Base-by-base conservation (phyloP, 352 stramenopile genomes). In the Phytophthora ohioensis region DNA sequence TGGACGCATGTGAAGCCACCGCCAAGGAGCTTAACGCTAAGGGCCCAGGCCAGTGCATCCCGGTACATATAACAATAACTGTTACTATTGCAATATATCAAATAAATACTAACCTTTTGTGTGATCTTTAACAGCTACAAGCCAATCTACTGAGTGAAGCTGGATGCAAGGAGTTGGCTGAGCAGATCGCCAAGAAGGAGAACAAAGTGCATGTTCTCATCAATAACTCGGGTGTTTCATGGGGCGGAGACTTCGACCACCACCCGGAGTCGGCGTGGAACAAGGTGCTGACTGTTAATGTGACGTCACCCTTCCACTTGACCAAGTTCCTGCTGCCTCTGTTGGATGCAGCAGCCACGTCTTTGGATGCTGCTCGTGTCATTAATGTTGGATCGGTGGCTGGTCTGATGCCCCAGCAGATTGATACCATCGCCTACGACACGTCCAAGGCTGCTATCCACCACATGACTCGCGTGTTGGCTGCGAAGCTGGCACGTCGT, bases 221-320 rank as follows among this genome's bases (percentile, higher is more conserved):
- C 60, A 99, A 99, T 80, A 99, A 99, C 84, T 97, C 93, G 87
- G 85, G 73, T 15, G 60, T 72, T 12, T 61, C 55, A 7, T 94
- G 82, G 84, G 84, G 82, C 15, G 76, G 73, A 42, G 67, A 79
- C 48, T 71, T 80, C 11, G 65, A 83, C 35, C 62, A 79, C 17
- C 72, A 80, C 35, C 57, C 63, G 10, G 73, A 79, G 41, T 56
- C 60, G 87, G 95, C 87, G 39, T 99, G 93, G 84, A 94, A 98
- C 69, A 97, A 96, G 57, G 93, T 98, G 11, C 76, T 98, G n/a
- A 84, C 93, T 43, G 71, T 99, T 46, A 99, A 99, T 75, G 91
- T 99, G 54, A 98, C 97, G 79, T 86, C 91, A 12, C 81, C 97
- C 6, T 99, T 99, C 80, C 98, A 98, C 80, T 75, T 99, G 43